Evolutionary conservation across 805 yeast genomes (phyloP).

Genomic region (Ogataea kodamae): DNA sequence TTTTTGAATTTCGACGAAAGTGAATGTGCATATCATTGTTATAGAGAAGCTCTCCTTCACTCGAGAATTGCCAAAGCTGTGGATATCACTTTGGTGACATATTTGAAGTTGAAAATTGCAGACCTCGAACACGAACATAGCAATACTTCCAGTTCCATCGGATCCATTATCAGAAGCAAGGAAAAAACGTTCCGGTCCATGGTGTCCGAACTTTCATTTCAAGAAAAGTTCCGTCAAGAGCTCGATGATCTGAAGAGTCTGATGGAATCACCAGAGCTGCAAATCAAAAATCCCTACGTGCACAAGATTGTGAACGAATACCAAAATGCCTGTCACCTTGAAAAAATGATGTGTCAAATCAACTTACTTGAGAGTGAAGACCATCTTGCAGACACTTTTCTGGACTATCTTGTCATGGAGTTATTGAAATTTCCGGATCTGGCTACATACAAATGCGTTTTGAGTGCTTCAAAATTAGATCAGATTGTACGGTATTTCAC

Average conservation of each 20-base stretch:
- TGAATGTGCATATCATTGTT: slow-evolving; percentile 17
- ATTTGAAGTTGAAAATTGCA: slow-evolving; percentile 11
- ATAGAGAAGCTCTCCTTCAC: slow-evolving; percentile 17
- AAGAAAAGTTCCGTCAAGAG: slow-evolving; percentile 15
- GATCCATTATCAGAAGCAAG: slow-evolving; percentile 12
- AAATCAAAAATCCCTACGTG: slow-evolving; percentile 7
- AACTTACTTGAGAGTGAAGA: slow-evolving; percentile 9
- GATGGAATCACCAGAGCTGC: slow-evolving; percentile 3
- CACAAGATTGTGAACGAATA: slow-evolving; percentile 5
- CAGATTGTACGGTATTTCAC: slow-evolving; percentile 12
- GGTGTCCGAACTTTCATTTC: slow-evolving; percentile 15
- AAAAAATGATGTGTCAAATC: slow-evolving; percentile 3
- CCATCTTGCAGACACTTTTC: slow-evolving; percentile 4
- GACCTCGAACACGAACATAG: slow-evolving; percentile 11
- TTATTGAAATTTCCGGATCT: slow-evolving; percentile 14
- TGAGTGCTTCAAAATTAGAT: slow-evolving; percentile 13
- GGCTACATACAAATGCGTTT: slow-evolving; percentile 7
- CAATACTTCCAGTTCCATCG: slow-evolving; percentile 15
- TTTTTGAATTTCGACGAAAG: slow-evolving; percentile 14
- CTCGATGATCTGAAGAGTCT: slow-evolving; percentile 12
- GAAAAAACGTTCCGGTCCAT: slow-evolving; percentile 17
- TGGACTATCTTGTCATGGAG: slow-evolving; percentile 10
- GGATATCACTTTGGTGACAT: slow-evolving; percentile 7
- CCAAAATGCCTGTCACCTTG: slow-evolving; percentile 6
- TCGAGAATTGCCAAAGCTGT: slow-evolving; percentile 14